Base-by-base conservation (phyloP, 306 rosid species). In the Inga laurina region DNA sequence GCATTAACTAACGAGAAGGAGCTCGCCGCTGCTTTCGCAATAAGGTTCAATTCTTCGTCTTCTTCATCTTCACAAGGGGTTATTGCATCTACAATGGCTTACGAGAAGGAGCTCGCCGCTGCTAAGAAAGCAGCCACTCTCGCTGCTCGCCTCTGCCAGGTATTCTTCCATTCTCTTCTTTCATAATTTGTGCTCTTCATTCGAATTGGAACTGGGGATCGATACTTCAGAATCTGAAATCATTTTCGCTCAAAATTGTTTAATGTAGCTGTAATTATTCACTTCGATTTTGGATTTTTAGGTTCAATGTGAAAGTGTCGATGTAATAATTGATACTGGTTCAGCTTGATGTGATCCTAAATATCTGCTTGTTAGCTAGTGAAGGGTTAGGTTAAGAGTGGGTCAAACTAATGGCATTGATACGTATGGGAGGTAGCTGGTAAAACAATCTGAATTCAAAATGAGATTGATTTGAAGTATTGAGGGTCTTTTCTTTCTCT, bases 61-160 rank as follows among this genome's bases (percentile, higher is more conserved):
- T 21, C 84, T 69, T 74, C 43, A 6, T 39, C n/a, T 61, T 82
- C 24, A 78, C 91, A 24, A 69, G 81, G 64, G 7, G 32, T 85
- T 9, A 1, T 86, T 8, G 30, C 79, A 81, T 87, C 91, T 81
- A 86, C 97, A 37, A 93, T 93, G 98, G 37, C 97, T 84, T 95
- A 92, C 89, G 93, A 93, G 35, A 93, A 91, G 77, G 98, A 95
- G 81, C 97, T 95, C 81, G 89, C 89, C 7, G 97, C 99, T 78
- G 99, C 99, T 24, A 95, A 86, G 87, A 92, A 88, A 88, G 98
- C 98, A 3, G 94, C 96, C 74, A 81, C 96, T 82, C 89, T 95
- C 81, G 99, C 99, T 34, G 91, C 98, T 82, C 86, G 84, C 56
- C 96, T 95, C 85, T 95, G 98, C 83, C 98, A 95, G 97, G 99